A percentile compares a stretch with the other conserved stretches of the same genome.
phyloP scores from a whole-genome alignment of 1,139 yeast species.

The Blastobotrys apis region DNA sequence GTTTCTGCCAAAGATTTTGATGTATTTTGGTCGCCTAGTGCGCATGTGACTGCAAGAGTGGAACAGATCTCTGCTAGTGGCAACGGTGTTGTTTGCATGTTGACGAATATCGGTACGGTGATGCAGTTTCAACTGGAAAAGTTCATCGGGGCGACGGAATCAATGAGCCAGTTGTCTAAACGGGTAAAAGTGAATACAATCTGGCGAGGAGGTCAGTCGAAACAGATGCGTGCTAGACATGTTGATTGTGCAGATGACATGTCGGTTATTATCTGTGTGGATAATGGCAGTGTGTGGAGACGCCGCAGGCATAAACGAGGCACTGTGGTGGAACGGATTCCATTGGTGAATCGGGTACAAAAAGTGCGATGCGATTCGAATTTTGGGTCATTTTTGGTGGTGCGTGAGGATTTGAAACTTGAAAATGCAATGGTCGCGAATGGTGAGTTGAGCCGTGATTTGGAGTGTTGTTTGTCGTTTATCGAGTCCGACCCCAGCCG shows the following conservation, averaged over 20 bases:
- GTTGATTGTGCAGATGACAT: slow-evolving; percentile 69
- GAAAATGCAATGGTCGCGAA: slow-evolving; percentile 21
- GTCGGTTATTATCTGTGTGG: slow-evolving; percentile 60
- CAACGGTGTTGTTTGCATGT: slow-evolving; percentile 29
- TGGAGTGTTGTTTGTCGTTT: slow-evolving; percentile 29
- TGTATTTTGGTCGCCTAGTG: slow-evolving; percentile 15
- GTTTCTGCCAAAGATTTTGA: slow-evolving; percentile 18
- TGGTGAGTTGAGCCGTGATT: slow-evolving; percentile 24
- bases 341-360: slow-evolving; percentile 50
- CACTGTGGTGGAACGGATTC: slow-evolving; percentile 45
- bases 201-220: slow-evolving; percentile 26
- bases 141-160: slow-evolving; percentile 3
- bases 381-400: slow-evolving; percentile 64
- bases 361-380: slow-evolving; percentile 62
- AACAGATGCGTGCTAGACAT: slow-evolving; percentile 43
- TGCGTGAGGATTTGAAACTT: slow-evolving; percentile 50
- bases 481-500: slow-evolving; percentile 12
- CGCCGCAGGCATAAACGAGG: slow-evolving; percentile 27
- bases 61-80: slow-evolving; percentile 24
- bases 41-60: slow-evolving; percentile 14
- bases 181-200: slow-evolving; percentile 5
- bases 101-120: slow-evolving; percentile 33
- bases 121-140: slow-evolving; percentile 27
- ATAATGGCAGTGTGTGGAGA: slow-evolving; percentile 58
- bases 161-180: slow-evolving; percentile 13